phyloP scores from a whole-genome alignment of 2,329 filamentous ascomycete genomes.

The Xylaria multiplex region DNA sequence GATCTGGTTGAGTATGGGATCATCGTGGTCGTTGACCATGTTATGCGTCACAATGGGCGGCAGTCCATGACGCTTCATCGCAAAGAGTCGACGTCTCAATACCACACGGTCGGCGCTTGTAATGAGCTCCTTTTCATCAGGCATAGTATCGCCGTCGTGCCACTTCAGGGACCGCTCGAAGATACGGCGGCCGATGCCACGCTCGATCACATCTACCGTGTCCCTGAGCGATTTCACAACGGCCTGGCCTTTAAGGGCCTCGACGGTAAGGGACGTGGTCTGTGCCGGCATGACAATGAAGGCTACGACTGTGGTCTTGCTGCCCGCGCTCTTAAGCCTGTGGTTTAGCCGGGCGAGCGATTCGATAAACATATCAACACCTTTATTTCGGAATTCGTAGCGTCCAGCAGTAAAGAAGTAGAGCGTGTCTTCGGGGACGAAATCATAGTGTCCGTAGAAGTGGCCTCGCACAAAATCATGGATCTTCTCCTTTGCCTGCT shows the following conservation, averaged over 20 bases:
- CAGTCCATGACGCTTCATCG: constrained; percentile 91
- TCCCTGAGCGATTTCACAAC: constrained; percentile 96
- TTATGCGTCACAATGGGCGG: constrained; percentile 99
- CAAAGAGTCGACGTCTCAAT: constrained; percentile 89
- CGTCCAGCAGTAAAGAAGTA: constrained; percentile 98
- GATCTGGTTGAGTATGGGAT: constrained; percentile 95
- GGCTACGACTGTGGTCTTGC: constrained; percentile 92
- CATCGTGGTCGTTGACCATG: constrained; percentile 93
- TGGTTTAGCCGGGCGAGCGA: constrained; percentile 94
- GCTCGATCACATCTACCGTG: constrained; percentile 91
- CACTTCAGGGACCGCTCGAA: constrained; percentile 95
- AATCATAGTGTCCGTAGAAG: constrained; percentile 98
- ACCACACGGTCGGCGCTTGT: constrained; percentile 92
- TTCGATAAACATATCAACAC: constrained; percentile 99
- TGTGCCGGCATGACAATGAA: constrained; percentile 99
- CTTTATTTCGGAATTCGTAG: constrained; percentile 98
- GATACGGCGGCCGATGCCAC: constrained; percentile 89
- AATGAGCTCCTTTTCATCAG: constrained; percentile 96
- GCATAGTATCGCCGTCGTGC: constrained; percentile 93
- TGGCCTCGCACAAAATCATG: constrained; percentile 98
- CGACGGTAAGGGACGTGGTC: constrained; percentile 92
- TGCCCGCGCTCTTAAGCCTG: constrained; percentile 83
- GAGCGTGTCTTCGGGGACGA: constrained; percentile 93
- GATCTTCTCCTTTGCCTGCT: constrained; percentile 96
- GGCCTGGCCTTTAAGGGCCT: constrained; percentile 94